Percentiles rank a stretch among this genome's conserved stretches.
Evolutionary conservation across 75 land plant species (phyloP).

Genomic region (Pinus albicaulis): DNA sequence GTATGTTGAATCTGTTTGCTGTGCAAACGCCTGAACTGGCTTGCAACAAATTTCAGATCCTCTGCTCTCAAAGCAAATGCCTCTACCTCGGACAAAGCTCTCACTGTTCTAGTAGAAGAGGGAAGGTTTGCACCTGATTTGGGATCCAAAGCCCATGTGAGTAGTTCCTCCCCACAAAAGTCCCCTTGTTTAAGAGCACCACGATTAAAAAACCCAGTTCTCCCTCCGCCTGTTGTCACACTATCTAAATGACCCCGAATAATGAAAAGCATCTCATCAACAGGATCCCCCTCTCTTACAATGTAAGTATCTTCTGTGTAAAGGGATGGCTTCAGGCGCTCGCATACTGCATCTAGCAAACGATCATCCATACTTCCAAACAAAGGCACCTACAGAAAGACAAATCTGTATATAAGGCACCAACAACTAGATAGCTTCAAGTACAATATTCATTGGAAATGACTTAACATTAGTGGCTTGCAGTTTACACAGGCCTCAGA

Average conservation of each 20-base stretch:
- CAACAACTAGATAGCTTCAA: not conserved
- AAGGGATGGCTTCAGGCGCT: slow-evolving; percentile 70
- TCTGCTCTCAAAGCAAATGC: slow-evolving; percentile 66
- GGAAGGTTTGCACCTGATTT: slow-evolving; percentile 66
- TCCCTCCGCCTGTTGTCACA: slow-evolving; percentile 85
- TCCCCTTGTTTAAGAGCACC: slow-evolving; percentile 59
- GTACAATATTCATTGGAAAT: not conserved
- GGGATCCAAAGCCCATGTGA: slow-evolving; percentile 91
- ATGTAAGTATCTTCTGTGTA: slow-evolving; percentile 64
- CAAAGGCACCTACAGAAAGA: slow-evolving; percentile 57
- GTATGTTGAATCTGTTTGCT: slow-evolving; percentile 67
- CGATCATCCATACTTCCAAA: slow-evolving; percentile 87
- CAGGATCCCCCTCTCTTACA: slow-evolving; percentile 81
- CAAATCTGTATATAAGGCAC: not conserved
- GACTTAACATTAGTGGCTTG: not conserved
- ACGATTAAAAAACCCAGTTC: slow-evolving; percentile 74
- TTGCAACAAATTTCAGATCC: slow-evolving; percentile 65
- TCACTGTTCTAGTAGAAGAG: slow-evolving; percentile 74
- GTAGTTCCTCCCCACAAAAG: slow-evolving; percentile 86
- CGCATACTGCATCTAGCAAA: slow-evolving; percentile 83
- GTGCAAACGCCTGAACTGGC: slow-evolving; percentile 63
- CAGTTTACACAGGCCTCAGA: not conserved
- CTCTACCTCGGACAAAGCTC: slow-evolving; percentile 63
- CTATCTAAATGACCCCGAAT: slow-evolving; percentile 85
- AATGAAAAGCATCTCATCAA: slow-evolving; percentile 88